phyloP scores from a whole-genome alignment of 2,329 filamentous ascomycete species.

The Calonectria honghensis region DNA sequence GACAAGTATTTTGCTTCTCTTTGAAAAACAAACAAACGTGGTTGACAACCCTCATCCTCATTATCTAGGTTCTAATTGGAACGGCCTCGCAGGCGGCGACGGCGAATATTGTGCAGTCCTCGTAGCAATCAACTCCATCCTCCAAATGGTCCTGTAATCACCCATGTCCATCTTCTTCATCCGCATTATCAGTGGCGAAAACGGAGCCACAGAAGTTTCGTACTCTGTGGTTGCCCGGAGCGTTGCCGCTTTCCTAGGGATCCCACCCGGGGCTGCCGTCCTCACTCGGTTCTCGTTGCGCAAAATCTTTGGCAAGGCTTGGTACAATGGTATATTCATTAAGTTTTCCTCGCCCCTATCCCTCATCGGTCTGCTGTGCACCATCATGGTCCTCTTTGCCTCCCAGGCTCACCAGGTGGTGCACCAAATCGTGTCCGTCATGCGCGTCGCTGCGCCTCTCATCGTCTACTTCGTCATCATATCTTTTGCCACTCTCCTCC shows the following conservation, averaged over 20 bases:
- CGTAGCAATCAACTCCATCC: slow-evolving; percentile 83
- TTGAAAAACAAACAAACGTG: neutral
- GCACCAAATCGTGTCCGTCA: slow-evolving; percentile 87
- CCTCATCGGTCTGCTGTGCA: slow-evolving; percentile 89
- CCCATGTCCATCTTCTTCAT: slow-evolving; percentile 83
- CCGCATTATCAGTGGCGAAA: slow-evolving; percentile 76
- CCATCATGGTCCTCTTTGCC: slow-evolving; percentile 89
- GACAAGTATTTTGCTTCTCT: slow-evolving; percentile 57
- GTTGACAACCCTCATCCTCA: neutral
- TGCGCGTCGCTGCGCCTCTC: slow-evolving; percentile 87
- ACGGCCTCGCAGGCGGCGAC: slow-evolving; percentile 80
- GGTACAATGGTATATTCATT: slow-evolving; percentile 83
- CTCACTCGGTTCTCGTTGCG: slow-evolving; percentile 82
- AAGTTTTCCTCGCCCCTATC: slow-evolving; percentile 82
- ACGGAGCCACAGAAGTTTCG: slow-evolving; percentile 61
- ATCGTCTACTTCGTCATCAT: slow-evolving; percentile 87
- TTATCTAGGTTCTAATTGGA: slow-evolving; percentile 80
- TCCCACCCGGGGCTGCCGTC: slow-evolving; percentile 86
- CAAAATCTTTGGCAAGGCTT: slow-evolving; percentile 70
- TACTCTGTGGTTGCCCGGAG: slow-evolving; percentile 85
- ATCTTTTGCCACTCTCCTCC: slow-evolving; percentile 81
- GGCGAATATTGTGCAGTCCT: slow-evolving; percentile 88
- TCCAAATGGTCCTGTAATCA: slow-evolving; percentile 84
- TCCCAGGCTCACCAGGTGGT: slow-evolving; percentile 86
- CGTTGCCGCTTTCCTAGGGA: slow-evolving; percentile 89